phyloP scores from a whole-genome alignment of 108 stramenopile genomes.

The Discostella stelligeroides region DNA sequence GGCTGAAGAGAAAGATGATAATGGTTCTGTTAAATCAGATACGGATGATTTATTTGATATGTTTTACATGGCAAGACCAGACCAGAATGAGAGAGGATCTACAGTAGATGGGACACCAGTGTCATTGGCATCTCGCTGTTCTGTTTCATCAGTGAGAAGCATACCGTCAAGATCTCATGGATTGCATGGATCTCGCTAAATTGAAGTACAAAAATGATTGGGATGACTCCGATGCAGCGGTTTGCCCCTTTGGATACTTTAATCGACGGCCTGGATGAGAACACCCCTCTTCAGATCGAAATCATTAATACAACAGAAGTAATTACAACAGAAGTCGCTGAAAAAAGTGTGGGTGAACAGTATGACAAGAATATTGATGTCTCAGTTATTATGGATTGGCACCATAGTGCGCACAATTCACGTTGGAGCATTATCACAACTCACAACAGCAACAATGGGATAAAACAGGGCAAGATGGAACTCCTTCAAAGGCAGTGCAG shows the following conservation, averaged over 20 bases:
- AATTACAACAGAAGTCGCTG: too few species aligned
- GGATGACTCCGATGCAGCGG: too few species aligned
- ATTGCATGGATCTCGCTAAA: too few species aligned
- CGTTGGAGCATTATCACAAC: neutral
- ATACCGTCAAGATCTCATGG: neutral
- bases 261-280: too few species aligned
- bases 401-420: neutral
- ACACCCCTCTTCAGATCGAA: neutral
- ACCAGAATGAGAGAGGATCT: slow-evolving; percentile 19
- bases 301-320: neutral
- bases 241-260: too few species aligned
- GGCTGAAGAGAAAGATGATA: neutral
- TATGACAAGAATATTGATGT: neutral
- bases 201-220: too few species aligned
- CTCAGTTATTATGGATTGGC: neutral
- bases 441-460: neutral
- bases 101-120: slow-evolving; percentile 11
- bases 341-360: too few species aligned
- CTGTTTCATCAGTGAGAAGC: neutral
- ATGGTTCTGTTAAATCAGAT: slow-evolving; percentile 23
- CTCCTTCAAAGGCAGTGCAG: neutral
- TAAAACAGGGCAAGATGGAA: neutral
- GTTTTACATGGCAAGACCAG: slow-evolving; percentile 38
- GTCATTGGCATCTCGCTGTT: slow-evolving; percentile 1
- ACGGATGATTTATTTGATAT: slow-evolving; percentile 45